These are phyloP conservation scores for Sugiyamaella xylanicola DNA, from an alignment of 1,139 yeast species.

Conservation along the genomic window DNA sequence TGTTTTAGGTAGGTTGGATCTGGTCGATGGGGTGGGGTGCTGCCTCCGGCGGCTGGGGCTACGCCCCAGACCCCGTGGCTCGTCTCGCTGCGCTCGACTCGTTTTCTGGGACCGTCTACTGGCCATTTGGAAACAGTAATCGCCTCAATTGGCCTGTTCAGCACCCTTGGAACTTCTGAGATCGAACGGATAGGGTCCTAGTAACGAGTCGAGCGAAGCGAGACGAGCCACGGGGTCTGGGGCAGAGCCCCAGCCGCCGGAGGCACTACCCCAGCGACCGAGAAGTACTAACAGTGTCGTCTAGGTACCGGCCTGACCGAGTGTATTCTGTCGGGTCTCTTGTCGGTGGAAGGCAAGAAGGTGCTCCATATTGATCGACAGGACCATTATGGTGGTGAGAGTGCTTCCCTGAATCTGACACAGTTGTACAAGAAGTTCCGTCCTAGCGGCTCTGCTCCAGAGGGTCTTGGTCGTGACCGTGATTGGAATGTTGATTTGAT, in stretches of 20 bases:
- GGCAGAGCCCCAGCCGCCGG: slow-evolving; percentile 3
- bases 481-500: slow-evolving; percentile 98
- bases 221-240: slow-evolving; percentile 4
- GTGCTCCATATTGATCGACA: slow-evolving; percentile 96
- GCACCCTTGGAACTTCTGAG: no score
- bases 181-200: background rate
- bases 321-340: slow-evolving; percentile 89
- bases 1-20: slow-evolving; percentile 67
- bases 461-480: slow-evolving; percentile 81
- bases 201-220: background rate
- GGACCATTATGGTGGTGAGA: slow-evolving; percentile 90
- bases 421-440: slow-evolving; percentile 50
- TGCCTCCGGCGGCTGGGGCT: background rate
- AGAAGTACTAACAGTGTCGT: slow-evolving; percentile 2
- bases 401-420: slow-evolving; percentile 64
- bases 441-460: slow-evolving; percentile 59
- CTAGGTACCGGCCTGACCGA: slow-evolving; percentile 80
- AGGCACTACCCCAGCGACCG: background rate
- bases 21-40: background rate
- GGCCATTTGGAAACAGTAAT: no score
- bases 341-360: slow-evolving; percentile 95
- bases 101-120: background rate
- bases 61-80: background rate
- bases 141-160: no score
- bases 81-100: background rate